These are phyloP conservation scores for Penicillium simplicissimum DNA, from an alignment of 495 filamentous ascomycete species.

Conservation along the genomic window DNA sequence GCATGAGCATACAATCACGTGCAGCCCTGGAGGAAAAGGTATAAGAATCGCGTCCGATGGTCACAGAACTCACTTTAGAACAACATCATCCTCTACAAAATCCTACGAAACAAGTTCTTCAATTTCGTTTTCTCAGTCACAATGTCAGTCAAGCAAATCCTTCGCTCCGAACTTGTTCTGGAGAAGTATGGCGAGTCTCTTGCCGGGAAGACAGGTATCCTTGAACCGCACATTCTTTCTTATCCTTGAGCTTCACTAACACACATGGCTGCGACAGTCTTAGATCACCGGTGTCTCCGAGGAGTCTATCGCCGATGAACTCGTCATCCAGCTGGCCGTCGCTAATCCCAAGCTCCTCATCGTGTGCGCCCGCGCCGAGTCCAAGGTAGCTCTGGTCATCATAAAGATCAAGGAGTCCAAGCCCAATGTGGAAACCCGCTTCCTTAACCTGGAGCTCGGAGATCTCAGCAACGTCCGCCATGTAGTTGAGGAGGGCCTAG, in stretches of 20 bases:
- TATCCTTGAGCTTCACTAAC: background rate
- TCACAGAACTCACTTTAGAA: too few species aligned
- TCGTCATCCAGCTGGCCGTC: conserved; percentile 18
- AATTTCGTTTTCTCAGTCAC: background rate
- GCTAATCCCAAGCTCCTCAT: conserved; percentile 22
- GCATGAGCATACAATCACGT: background rate
- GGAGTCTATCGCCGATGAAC: conserved; percentile 26
- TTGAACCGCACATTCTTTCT: background rate
- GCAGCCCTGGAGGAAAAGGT: background rate
- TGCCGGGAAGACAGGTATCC: conserved; percentile 24
- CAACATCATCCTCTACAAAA: background rate
- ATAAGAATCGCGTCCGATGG: too few species aligned
- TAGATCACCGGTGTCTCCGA: conserved; percentile 26
- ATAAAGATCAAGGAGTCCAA: conserved; percentile 17
- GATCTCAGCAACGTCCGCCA: conserved; percentile 15
- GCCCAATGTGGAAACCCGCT: conserved; percentile 18
- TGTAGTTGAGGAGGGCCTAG: conserved; percentile 9
- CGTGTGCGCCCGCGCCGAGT: conserved; percentile 20
- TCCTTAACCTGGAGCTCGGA: conserved; percentile 22
- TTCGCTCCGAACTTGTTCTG: conserved; percentile 24
- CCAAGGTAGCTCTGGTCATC: conserved; percentile 14
- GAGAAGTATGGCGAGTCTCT: conserved; percentile 25
- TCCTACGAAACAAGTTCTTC: background rate
- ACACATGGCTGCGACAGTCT: conserved; percentile 1
- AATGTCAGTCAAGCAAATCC: conserved; percentile 22